These are phyloP conservation scores for Luzula sylvatica DNA, from an alignment of 176 grass and related monocot species.

Conservation along the genomic window DNA sequence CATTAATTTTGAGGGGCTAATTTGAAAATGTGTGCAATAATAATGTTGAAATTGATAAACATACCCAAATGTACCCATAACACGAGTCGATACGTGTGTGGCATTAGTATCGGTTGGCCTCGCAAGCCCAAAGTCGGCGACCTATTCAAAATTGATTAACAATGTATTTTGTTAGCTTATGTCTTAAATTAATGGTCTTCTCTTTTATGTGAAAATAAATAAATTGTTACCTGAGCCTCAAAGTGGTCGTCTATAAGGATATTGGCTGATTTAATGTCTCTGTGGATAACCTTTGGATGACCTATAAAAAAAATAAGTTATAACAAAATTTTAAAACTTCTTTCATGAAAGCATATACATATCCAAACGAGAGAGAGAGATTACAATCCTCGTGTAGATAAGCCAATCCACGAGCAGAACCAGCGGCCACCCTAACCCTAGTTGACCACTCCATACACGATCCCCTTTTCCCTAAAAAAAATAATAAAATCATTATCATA, in stretches of 20 bases:
- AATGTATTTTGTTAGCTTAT: neutral
- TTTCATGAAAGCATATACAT: neutral
- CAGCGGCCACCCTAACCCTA: conserved; percentile 76
- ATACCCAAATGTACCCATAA: conserved; percentile 94
- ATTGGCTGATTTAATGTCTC: conserved; percentile 95
- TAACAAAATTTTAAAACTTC: no score
- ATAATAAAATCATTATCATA: neutral
- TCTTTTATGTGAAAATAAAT: neutral
- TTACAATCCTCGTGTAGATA: conserved; percentile 97
- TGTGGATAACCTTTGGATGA: conserved; percentile 93
- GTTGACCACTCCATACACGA: conserved; percentile 62
- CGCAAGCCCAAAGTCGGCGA: conserved; percentile 75
- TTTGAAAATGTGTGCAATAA: neutral
- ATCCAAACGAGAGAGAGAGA: conserved; percentile 8
- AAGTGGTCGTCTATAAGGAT: conserved; percentile 79
- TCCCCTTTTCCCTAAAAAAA: conserved; percentile 36
- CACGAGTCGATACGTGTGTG: conserved; percentile 68
- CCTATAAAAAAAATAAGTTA: conserved; percentile 22
- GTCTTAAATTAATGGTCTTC: neutral
- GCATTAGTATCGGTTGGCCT: conserved; percentile 55
- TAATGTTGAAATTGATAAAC: conserved; percentile 7
- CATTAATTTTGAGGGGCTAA: no score
- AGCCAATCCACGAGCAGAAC: conserved; percentile 58
- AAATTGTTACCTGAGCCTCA: conserved; percentile 64
- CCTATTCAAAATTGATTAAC: conserved; percentile 25